Conservation (phyloP, 2,329 filamentous ascomycete species). For the Thelonectria olida region DNA sequence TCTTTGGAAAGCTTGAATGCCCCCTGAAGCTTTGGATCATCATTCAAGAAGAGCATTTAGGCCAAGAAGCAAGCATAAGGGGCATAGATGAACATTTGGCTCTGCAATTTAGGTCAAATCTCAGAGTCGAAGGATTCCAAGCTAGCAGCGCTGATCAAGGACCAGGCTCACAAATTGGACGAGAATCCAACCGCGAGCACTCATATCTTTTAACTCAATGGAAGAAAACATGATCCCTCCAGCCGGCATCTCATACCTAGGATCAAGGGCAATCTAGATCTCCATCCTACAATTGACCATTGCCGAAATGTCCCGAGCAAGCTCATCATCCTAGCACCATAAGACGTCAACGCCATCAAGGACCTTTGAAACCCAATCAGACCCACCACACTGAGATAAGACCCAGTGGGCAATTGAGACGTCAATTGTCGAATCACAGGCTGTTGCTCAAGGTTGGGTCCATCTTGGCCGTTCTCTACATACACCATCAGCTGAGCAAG, state of each 20-base stretch:
- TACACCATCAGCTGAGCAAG: constrained; percentile 1
- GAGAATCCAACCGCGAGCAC: neutral
- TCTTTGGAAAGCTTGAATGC: neutral
- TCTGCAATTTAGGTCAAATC: too few relatives aligned
- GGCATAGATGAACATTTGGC: too few relatives aligned
- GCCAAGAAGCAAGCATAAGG: too few relatives aligned
- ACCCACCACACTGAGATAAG: constrained; percentile 6
- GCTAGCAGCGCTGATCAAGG: too few relatives aligned
- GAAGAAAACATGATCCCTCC: neutral
- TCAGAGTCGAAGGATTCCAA: too few relatives aligned
- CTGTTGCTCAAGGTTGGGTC: neutral
- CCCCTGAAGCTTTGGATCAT: too few relatives aligned
- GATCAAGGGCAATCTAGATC: neutral
- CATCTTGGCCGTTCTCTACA: neutral
- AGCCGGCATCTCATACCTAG: neutral
- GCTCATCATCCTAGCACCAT: constrained; percentile 15
- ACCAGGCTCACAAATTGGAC: neutral
- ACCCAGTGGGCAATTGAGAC: neutral
- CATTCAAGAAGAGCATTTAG: too few relatives aligned
- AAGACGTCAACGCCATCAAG: constrained; percentile 20
- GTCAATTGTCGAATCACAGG: neutral
- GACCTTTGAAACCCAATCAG: constrained; percentile 18
- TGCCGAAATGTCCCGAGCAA: constrained; percentile 22
- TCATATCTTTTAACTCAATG: neutral
- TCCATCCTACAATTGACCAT: neutral